phyloP scores from a whole-genome alignment of 1,284 basidiomycete genomes.

The Tilletia caries region DNA sequence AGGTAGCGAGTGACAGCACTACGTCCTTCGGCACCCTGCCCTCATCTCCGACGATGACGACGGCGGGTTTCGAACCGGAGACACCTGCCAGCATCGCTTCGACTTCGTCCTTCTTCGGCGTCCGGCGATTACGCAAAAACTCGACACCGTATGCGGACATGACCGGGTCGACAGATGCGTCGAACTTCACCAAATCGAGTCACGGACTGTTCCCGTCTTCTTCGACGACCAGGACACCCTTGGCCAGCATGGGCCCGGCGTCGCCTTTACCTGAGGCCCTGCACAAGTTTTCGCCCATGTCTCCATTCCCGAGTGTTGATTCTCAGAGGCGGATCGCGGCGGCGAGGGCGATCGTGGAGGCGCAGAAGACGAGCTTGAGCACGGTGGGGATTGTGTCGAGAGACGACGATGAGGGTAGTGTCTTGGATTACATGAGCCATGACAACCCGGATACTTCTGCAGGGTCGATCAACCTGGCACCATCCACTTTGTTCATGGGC shows the following conservation, averaged over 20 bases:
- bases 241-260: neutral
- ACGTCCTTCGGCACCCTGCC: neutral
- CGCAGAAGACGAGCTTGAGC: neutral
- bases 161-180: neutral
- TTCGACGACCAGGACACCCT: neutral
- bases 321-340: neutral
- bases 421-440: too few species aligned
- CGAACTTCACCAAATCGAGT: neutral
- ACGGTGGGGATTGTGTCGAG: too few species aligned
- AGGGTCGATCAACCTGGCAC: too few species aligned
- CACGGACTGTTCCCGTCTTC: neutral
- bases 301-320: neutral
- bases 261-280: neutral
- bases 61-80: neutral
- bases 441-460: too few species aligned
- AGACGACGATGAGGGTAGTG: too few species aligned
- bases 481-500: too few species aligned
- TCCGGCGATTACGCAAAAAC: neutral
- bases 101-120: constrained; percentile 1
- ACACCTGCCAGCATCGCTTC: neutral
- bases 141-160: neutral
- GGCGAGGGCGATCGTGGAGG: neutral
- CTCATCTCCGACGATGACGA: neutral
- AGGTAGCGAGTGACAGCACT: neutral
- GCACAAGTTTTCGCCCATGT: constrained; percentile 6